phyloP scores from a whole-genome alignment of 495 filamentous ascomycete species.

The Trichocladium antarcticum region DNA sequence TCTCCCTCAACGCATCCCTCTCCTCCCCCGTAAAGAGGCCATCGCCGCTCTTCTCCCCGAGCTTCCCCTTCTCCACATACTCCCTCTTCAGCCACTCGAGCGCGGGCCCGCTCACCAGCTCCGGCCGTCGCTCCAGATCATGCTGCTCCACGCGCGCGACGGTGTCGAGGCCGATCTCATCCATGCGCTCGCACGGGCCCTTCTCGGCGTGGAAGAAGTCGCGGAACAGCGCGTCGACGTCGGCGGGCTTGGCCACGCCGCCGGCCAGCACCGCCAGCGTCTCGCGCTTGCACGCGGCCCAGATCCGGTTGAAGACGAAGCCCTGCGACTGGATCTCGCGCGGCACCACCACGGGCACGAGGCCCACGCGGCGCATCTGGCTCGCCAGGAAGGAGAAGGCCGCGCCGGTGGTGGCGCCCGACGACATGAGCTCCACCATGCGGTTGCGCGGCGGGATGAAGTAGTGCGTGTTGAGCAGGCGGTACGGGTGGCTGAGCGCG shows the following conservation, averaged over 20 bases:
- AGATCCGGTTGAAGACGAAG: slow-evolving; percentile 51
- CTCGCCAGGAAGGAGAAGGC: slow-evolving; percentile 37
- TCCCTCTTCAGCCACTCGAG: slow-evolving; percentile 31
- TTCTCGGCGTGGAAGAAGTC: slow-evolving; percentile 37
- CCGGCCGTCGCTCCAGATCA: slow-evolving; percentile 20
- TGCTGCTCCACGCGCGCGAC: slow-evolving; percentile 33
- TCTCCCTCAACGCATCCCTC: slow-evolving; percentile 19
- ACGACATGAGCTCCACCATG: slow-evolving; percentile 49
- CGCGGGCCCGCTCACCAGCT: slow-evolving; percentile 1
- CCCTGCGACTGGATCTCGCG: slow-evolving; percentile 37
- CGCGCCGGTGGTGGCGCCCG: slow-evolving; percentile 33
- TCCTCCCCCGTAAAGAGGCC: slow-evolving; percentile 22
- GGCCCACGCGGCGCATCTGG: slow-evolving; percentile 35
- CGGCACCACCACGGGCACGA: slow-evolving; percentile 31
- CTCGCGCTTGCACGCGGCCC: slow-evolving; percentile 49
- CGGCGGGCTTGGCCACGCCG: slow-evolving; percentile 32
- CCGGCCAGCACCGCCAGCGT: slow-evolving; percentile 42
- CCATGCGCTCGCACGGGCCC: slow-evolving; percentile 40
- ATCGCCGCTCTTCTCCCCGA: slow-evolving; percentile 36
- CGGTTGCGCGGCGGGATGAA: slow-evolving; percentile 43
- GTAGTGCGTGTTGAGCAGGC: slow-evolving; percentile 46
- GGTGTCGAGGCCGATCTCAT: slow-evolving; percentile 39
- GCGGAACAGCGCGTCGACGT: slow-evolving; percentile 37
- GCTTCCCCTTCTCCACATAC: slow-evolving; percentile 31
- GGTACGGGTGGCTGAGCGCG: slow-evolving; percentile 23